Conservation (phyloP, 371 early-diverging fungal genomes). For the Mortierella sp. region DNA sequence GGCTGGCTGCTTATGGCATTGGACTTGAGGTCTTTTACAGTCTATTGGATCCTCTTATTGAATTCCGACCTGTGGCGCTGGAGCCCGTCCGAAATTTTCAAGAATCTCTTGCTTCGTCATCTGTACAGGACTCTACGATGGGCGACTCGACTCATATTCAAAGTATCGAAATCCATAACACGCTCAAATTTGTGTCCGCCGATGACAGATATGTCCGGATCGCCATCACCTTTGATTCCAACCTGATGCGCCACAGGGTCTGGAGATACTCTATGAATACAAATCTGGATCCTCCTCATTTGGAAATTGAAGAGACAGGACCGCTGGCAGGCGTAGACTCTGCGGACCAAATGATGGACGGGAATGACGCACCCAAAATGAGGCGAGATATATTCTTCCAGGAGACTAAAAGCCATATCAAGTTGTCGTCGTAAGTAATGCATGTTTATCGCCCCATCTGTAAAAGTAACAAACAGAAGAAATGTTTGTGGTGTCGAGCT, state of each 20-base stretch:
- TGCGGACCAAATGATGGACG: slow-evolving; percentile 5
- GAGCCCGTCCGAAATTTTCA: neutral
- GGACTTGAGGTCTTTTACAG: slow-evolving; percentile 36
- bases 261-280: slow-evolving; percentile 44
- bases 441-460: neutral
- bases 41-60: slow-evolving; percentile 40
- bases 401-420: slow-evolving; percentile 51
- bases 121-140: neutral
- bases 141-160: neutral
- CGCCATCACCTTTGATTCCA: slow-evolving; percentile 39
- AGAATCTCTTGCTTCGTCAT: neutral
- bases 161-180: slow-evolving; percentile 27
- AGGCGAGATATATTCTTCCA: slow-evolving; percentile 47
- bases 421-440: slow-evolving; percentile 35
- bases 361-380: slow-evolving; percentile 21
- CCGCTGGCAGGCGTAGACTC: neutral
- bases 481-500: no score
- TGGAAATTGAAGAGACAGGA: neutral
- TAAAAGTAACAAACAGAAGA: no score
- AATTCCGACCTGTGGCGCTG: slow-evolving; percentile 23
- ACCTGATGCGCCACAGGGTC: slow-evolving; percentile 38
- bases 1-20: no score
- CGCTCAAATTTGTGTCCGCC: slow-evolving; percentile 32
- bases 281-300: neutral
- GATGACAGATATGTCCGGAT: slow-evolving; percentile 22